Evolutionary conservation across 805 yeast genomes (phyloP).

Genomic region (Hagleromyces aurorensis): DNA sequence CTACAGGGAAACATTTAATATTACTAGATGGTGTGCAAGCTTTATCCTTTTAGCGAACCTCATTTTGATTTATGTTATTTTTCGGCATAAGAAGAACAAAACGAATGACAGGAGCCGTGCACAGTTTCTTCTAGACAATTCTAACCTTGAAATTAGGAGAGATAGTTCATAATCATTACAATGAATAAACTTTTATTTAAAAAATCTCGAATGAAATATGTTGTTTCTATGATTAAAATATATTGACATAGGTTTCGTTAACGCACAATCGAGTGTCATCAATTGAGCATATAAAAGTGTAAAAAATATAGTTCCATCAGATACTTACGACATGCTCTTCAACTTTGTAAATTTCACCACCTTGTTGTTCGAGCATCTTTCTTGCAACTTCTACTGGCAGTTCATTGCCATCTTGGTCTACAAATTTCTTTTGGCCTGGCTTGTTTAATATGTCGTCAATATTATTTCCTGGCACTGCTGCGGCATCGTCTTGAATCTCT

Average conservation of each 20-base stretch:
- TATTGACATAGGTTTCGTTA: too few species aligned
- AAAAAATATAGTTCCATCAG: too few species aligned
- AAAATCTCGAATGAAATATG: too few species aligned
- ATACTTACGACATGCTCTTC: conserved; percentile 5
- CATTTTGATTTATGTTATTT: conserved; percentile 14
- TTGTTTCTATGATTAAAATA: too few species aligned
- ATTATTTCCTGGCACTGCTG: conserved; percentile 7
- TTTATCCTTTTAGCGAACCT: conserved; percentile 15
- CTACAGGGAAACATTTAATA: conserved; percentile 38
- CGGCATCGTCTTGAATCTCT: conserved; percentile 8
- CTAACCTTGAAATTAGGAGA: too few species aligned
- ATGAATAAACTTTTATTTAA: too few species aligned
- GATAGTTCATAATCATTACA: too few species aligned
- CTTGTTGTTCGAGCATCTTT: conserved; percentile 21
- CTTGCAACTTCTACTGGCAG: conserved; percentile 30
- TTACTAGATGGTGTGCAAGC: conserved; percentile 21
- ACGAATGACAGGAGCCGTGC: neutral
- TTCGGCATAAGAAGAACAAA: conserved; percentile 4
- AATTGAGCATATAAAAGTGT: too few species aligned
- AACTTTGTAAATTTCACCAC: conserved; percentile 17
- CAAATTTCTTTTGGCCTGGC: conserved; percentile 28
- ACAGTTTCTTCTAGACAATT: conserved; percentile 1
- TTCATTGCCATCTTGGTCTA: conserved; percentile 34
- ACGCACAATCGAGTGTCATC: too few species aligned
- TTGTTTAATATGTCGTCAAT: conserved; percentile 19